A percentile compares a stretch with the other conserved stretches of the same genome.
phyloP scores from a whole-genome alignment of 2,329 filamentous ascomycete genomes.

The Massarina eburnea region DNA sequence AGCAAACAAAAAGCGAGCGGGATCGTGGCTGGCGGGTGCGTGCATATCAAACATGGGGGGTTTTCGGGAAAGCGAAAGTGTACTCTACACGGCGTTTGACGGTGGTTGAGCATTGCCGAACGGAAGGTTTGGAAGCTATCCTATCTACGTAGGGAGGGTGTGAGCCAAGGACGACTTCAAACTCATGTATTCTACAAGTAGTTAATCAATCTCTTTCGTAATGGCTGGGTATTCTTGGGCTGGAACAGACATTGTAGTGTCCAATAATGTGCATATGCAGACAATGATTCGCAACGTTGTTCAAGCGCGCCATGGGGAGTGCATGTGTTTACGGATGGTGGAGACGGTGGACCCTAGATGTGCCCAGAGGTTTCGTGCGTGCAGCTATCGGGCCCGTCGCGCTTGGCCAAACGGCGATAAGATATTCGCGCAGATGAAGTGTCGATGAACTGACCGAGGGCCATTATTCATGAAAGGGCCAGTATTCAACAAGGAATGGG shows the following conservation, averaged over 20 bases:
- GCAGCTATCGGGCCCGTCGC: background rate
- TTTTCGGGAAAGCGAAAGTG: slow-evolving; percentile 10
- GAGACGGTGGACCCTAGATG: background rate
- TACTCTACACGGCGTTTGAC: slow-evolving; percentile 34
- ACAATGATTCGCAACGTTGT: too few relatives aligned
- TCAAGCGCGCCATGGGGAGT: too few relatives aligned
- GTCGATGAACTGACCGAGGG: too few relatives aligned
- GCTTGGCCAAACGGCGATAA: background rate
- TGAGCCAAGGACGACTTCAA: slow-evolving; percentile 18
- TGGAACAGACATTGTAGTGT: too few relatives aligned
- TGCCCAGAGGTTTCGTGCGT: background rate
- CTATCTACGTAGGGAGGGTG: slow-evolving; percentile 12
- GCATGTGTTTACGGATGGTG: background rate
- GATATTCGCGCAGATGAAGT: too few relatives aligned
- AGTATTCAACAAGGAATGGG: too few relatives aligned
- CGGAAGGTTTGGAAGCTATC: slow-evolving; percentile 17
- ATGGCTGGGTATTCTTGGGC: too few relatives aligned
- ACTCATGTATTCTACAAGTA: slow-evolving; percentile 27
- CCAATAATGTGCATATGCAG: too few relatives aligned
- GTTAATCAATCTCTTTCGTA: slow-evolving; percentile 13
- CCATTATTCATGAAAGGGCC: too few relatives aligned
- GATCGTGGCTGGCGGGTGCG: slow-evolving; percentile 3
- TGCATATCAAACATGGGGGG: slow-evolving; percentile 10
- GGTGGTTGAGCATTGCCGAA: slow-evolving; percentile 2
- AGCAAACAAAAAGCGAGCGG: slow-evolving; percentile 1